These are phyloP conservation scores for Syzygium aqueum DNA, from an alignment of 345 rosid species.

Conservation along the genomic window DNA sequence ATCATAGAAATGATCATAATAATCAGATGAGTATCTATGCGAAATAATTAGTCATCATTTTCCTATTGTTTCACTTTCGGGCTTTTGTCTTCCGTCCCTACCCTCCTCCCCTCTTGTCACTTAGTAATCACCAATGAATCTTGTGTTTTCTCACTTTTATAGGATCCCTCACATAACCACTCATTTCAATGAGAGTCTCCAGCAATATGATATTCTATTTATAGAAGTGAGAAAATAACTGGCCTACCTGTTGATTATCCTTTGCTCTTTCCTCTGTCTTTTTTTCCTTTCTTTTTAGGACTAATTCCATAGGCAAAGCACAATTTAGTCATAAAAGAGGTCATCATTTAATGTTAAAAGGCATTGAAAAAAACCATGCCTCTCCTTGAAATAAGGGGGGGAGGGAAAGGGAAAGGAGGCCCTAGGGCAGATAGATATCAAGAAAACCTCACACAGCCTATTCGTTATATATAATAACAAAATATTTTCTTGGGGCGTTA, in stretches of 20 bases:
- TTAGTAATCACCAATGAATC: slow-evolving; percentile 24
- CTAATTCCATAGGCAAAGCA: not conserved
- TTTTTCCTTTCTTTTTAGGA: not conserved
- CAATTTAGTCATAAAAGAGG: not conserved
- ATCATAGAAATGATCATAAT: slow-evolving; percentile 37
- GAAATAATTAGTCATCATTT: slow-evolving; percentile 53
- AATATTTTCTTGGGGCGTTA: not conserved
- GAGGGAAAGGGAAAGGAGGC: not conserved
- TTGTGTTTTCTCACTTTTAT: slow-evolving; percentile 22
- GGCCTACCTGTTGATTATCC: not conserved
- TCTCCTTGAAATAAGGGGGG: not conserved
- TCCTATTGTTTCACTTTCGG: slow-evolving; percentile 26
- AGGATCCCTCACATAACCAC: slow-evolving; percentile 18
- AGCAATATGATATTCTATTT: not conserved
- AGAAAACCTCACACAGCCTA: not conserved
- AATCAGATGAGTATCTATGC: slow-evolving; percentile 38
- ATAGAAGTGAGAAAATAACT: not conserved
- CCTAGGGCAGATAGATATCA: not conserved
- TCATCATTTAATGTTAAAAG: slow-evolving; percentile 1
- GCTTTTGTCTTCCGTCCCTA: slow-evolving; percentile 11
- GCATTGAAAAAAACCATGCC: not conserved
- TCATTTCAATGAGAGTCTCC: slow-evolving; percentile 7
- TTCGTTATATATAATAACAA: not conserved
- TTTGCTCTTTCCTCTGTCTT: not conserved
- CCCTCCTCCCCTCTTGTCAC: not conserved